Evolutionary conservation across 805 yeast genomes (phyloP).

Genomic region (Lipomyces lipofer): DNA sequence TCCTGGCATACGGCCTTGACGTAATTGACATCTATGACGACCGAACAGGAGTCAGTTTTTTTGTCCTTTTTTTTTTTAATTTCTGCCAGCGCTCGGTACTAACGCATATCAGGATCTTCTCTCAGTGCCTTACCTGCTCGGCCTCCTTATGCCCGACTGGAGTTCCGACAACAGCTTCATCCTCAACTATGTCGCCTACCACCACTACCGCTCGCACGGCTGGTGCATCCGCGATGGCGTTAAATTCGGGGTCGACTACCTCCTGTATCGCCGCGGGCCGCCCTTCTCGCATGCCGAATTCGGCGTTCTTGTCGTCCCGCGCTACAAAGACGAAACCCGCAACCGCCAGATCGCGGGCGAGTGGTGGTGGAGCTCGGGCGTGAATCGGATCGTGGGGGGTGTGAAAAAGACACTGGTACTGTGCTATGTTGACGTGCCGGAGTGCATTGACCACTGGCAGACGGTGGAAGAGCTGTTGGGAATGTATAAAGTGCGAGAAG

Average conservation of each 20-base stretch:
- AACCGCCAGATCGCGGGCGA: slow-evolving; percentile 38
- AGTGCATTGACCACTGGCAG: slow-evolving; percentile 35
- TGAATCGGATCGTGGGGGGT: slow-evolving; percentile 80
- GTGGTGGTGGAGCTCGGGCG: slow-evolving; percentile 66
- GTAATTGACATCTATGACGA: slow-evolving; percentile 43
- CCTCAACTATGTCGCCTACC: slow-evolving; percentile 69
- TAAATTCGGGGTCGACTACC: slow-evolving; percentile 85
- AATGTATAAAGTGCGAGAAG: slow-evolving; percentile 58
- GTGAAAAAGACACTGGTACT: slow-evolving; percentile 78
- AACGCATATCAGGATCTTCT: slow-evolving; percentile 20
- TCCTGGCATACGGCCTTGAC: slow-evolving; percentile 60
- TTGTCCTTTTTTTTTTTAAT: not conserved
- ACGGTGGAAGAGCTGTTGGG: slow-evolving; percentile 43
- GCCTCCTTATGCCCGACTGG: slow-evolving; percentile 33
- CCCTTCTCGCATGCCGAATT: slow-evolving; percentile 94
- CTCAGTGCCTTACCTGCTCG: slow-evolving; percentile 16
- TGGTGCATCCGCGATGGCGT: slow-evolving; percentile 95
- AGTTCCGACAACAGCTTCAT: slow-evolving; percentile 47
- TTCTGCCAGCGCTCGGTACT: too few species aligned
- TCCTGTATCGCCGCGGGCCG: slow-evolving; percentile 87
- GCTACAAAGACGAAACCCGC: slow-evolving; percentile 37
- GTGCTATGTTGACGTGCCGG: slow-evolving; percentile 63
- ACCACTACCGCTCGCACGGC: slow-evolving; percentile 82
- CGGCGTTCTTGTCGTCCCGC: slow-evolving; percentile 57
- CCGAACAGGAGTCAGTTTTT: slow-evolving; percentile 22